Percentiles rank a stretch among this genome's conserved stretches.
Evolutionary conservation across 495 filamentous ascomycete species (phyloP).

Genomic region (Daldinia bambusicola): DNA sequence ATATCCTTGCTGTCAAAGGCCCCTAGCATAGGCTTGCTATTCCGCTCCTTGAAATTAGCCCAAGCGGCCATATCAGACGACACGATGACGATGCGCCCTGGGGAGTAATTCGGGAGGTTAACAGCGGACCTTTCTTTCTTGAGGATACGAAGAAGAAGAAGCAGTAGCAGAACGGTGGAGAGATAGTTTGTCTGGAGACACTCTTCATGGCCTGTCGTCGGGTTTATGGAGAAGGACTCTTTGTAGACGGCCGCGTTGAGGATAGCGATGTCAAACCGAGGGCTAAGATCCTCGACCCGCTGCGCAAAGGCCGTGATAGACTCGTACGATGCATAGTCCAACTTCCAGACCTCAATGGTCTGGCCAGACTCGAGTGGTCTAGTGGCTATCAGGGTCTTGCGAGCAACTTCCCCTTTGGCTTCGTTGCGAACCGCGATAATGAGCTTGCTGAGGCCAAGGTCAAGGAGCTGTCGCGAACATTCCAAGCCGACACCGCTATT

Average conservation of each 20-base stretch:
- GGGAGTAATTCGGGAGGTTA: background rate
- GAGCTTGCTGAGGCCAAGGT: background rate
- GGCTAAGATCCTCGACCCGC: background rate
- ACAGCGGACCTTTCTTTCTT: background rate
- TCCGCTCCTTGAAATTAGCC: background rate
- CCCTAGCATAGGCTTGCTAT: background rate
- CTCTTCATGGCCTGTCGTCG: background rate
- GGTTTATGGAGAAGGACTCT: background rate
- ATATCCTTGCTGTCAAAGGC: background rate
- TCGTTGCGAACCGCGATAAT: background rate
- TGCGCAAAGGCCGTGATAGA: background rate
- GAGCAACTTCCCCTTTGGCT: background rate
- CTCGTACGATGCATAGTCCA: background rate
- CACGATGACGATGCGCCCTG: background rate
- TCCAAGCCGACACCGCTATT: background rate
- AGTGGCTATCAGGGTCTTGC: background rate
- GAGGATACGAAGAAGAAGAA: background rate
- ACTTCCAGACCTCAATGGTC: background rate
- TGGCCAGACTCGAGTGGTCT: background rate
- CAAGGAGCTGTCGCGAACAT: background rate
- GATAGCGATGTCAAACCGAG: background rate
- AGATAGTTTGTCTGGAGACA: background rate
- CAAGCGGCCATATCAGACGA: background rate
- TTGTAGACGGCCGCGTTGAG: background rate
- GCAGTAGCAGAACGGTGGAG: background rate